Evolutionary conservation across 192 early-diverging fungal species (phyloP), one percentile per base, ranked within the genome.

Genomic region (Borealophlyctis nickersoniae): DNA sequence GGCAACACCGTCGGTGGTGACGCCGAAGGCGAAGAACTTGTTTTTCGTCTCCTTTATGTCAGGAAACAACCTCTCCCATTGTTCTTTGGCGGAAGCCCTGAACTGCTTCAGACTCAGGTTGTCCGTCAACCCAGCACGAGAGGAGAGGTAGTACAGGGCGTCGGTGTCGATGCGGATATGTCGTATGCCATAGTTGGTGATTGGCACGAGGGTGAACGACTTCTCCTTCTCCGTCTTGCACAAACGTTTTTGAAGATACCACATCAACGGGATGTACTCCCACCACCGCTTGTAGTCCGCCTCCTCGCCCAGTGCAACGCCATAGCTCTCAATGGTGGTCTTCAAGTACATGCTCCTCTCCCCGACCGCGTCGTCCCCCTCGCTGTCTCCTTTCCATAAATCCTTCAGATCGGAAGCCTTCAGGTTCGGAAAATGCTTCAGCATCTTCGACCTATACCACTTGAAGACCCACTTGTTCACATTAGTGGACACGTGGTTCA

Each of bases 371-470:
- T 58, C 57, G 34, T 23, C 22, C 13, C 34, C 57, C 31, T 58
- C 39, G 39, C 19, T 45, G 9, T 45, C 39, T 19, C 7, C 19
- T 7, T 45, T 7, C 9, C 7, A 45, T 19, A 45, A 45, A 7
- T 45, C 39, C 39, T 19, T 45, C 9, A 45, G 39, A 45, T 45
- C 32, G 14, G 16, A 7, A 4, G 24, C 34, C 7, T 9, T 58
- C 5, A 32, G 22, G 4, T 32, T 32, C 19, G 57, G 57, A 32
- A 34, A 32, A 23, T 19, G 16, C 23, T 58, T 58, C 57, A 11
- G 26, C 57, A 58, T 58, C 57, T 58, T 58, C 26, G 34, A 14
- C 4, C 4, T 28, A 33, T 58, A 58, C 57, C 57, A 58, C 57
- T 23, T 14, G 26, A 58, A 7, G 19, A 32, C 31, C 57, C 57